Evolutionary conservation across 1,139 yeast species (phyloP).

Genomic region (Zygoascus sp.): DNA sequence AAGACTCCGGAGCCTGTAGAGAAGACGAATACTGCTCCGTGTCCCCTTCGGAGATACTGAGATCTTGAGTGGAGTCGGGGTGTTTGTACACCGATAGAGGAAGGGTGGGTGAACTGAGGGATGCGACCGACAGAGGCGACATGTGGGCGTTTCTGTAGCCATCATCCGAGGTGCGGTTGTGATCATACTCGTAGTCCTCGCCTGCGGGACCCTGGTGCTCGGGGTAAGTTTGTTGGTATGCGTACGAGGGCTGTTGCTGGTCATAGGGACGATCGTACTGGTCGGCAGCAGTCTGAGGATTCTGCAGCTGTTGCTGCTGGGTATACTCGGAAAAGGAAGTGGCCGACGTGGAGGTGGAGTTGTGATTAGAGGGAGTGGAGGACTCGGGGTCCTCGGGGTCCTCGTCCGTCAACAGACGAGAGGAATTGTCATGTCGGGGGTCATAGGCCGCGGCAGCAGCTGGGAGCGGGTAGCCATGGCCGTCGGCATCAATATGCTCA

Average conservation of each 20-base stretch:
- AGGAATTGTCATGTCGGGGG: background rate
- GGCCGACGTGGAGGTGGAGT: conserved; percentile 16
- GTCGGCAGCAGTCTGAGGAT: background rate
- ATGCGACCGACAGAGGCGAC: background rate
- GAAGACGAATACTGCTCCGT: background rate
- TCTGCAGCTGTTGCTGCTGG: background rate
- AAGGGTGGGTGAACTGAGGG: background rate
- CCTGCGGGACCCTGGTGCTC: no score
- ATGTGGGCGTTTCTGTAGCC: background rate
- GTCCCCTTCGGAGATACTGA: background rate
- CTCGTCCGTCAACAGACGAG: background rate
- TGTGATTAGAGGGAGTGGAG: conserved; percentile 10
- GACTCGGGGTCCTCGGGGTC: conserved; percentile 1
- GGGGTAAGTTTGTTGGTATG: no score
- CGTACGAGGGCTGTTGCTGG: no score
- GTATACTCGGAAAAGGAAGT: conserved; percentile 11
- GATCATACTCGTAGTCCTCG: background rate
- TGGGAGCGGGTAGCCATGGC: no score
- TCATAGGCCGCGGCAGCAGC: no score
- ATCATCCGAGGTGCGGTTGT: background rate
- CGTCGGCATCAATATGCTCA: no score
- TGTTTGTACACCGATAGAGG: background rate
- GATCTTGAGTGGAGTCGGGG: background rate
- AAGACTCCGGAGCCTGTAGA: background rate
- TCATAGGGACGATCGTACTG: background rate